Evolutionary conservation across 1,139 yeast genomes (phyloP), one percentile per base, ranked within the genome.

Genomic region (Meyerozyma sp.): DNA sequence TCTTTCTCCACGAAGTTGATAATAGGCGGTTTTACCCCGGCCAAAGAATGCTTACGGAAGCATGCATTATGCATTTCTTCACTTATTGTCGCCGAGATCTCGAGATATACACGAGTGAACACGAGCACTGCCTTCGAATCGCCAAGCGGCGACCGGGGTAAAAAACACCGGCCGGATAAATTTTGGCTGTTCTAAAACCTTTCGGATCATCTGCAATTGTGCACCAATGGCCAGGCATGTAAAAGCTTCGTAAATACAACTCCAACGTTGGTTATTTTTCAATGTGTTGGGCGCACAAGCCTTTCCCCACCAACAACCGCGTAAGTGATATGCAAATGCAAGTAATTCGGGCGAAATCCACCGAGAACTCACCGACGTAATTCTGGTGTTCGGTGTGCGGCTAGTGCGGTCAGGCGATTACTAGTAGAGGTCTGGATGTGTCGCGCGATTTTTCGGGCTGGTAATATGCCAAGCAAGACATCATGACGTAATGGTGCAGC

Each of bases 361-460:
- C 34, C 34, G 34, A 30, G 6, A 30, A n/a, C 34, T 13, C 34
- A 30, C 34, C 34, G 34, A 30, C 34, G 21, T 30, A 14, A 9
- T 14, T 14, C 10, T 13, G 10, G 20, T 9, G 14, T 9, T 14
- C 14, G 34, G 34, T 13, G 16, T 13, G 5, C 20, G 34, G 34
- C 34, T 30, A 8, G 21, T 3, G 34, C 5, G 34, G 9, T 8
- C 34, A 11, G 20, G 16, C 16, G 9, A 34, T 21, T 20, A 11
- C 14, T 16, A 13, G 4, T 9, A 5, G 37, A 7, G 25, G 27
- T 11, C 9, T 34, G 37, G 37, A 21, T 34, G 36, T 32, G 26
- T 21, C 37, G 37, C 37, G 37, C 26, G 37, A 34, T 34, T 34
- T 34, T 34, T 34, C 37, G 37, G 37, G n/a, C 37, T 11, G 14